Conservation (phyloP, 768 basidiomycete genomes). For the Suillus lakei region DNA sequence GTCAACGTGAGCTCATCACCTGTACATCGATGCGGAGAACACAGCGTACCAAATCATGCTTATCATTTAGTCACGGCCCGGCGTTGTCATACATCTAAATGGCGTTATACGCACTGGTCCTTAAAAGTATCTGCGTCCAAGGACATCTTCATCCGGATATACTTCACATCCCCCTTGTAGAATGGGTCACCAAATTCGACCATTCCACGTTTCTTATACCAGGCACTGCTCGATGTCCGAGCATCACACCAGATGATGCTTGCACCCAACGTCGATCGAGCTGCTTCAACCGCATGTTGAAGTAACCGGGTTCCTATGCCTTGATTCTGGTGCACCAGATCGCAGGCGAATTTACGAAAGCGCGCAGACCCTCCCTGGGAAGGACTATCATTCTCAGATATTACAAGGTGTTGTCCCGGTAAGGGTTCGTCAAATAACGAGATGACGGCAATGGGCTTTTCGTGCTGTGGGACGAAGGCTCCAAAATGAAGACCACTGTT, state of each 20-base stretch:
- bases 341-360: conserved; percentile 68
- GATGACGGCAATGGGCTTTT: conserved; percentile 54
- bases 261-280: conserved; percentile 46
- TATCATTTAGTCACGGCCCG: conserved; percentile 4
- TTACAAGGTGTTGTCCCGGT: conserved; percentile 18
- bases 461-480: conserved; percentile 47
- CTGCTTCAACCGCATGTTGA: conserved; percentile 41
- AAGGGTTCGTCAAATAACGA: conserved; percentile 57
- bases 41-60: not conserved
- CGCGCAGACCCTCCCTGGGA: conserved; percentile 35
- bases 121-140: conserved; percentile 11
- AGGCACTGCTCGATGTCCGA: conserved; percentile 44
- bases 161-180: conserved; percentile 59
- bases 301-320: conserved; percentile 60
- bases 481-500: conserved; percentile 56
- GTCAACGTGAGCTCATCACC: not conserved
- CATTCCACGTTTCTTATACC: conserved; percentile 61
- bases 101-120: conserved; percentile 5
- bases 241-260: conserved; percentile 63
- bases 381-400: conserved; percentile 8
- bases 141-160: conserved; percentile 55
- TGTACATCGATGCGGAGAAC: not conserved
- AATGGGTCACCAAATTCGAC: conserved; percentile 53
- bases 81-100: not conserved
- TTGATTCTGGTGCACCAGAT: conserved; percentile 50